Base-by-base conservation (phyloP, 1,284 basidiomycete genomes). In the Cutaneotrichosporon sp. region DNA sequence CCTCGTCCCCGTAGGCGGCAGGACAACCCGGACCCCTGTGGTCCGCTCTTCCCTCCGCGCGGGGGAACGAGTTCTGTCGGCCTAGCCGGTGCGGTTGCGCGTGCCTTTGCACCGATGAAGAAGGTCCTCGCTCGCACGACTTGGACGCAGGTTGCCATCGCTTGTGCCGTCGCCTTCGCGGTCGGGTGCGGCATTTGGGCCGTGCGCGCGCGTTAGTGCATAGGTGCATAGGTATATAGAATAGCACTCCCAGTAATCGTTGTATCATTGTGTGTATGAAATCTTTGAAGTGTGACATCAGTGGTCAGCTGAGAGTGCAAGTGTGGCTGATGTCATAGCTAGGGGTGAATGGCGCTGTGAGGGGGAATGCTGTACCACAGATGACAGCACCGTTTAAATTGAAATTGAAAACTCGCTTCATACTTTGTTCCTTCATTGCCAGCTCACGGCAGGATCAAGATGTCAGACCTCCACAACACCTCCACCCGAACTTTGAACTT, bases 151-250 rank as follows among this genome's bases (percentile, higher is more conserved):
- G 61, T 68, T 30, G 55, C 63, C 11, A 42, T 69, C n/a, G 68
- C 67, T 42, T 69, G 67, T 40, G 67, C 68, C 0, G 65, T 69
- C 10, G 68, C 68, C 8, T 26, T 69, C 5, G 68, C 68, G 5
- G 65, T 69, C 16, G 68, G 68, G 22, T 69, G 68, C 46, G 68
- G 68, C 4, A 49, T 56, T 52, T 69, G 63, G 68, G 64, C 62
- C 4, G 61, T 56, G 4, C 50, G 62, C 10, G 42, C 58, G 6
- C 63, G 36, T 18, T 46, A 46, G 42, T 46, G 18, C 18, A 18
- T n/a, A n/a, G 42, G 42, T 46, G 42, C 18, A 18, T n/a, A n/a
- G 42, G 42, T 46, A 18, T n/a, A n/a, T 46, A 46, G 42, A 46
- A 46, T n/a, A n/a, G 16, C 42, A 21, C 42, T 2, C 1, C 42